These are phyloP conservation scores for Psidium guajava DNA, from an alignment of 345 rosid species.

Conservation along the genomic window DNA sequence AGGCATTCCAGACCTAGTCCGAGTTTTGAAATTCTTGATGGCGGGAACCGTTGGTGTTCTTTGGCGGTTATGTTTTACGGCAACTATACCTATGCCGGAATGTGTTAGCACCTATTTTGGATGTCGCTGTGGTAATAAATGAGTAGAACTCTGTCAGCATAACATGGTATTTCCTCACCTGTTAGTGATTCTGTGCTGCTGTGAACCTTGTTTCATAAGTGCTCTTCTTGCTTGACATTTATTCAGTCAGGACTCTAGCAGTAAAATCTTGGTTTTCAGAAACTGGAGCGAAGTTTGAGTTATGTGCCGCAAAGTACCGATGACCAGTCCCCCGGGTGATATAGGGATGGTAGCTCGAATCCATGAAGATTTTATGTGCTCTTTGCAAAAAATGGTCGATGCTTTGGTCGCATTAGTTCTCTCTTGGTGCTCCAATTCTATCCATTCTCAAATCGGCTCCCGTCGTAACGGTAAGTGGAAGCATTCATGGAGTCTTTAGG, in stretches of 20 bases:
- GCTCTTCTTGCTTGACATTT: neutral
- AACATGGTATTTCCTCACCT: neutral
- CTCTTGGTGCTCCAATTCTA: neutral
- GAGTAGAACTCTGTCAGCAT: neutral
- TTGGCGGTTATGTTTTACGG: neutral
- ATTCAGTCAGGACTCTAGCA: neutral
- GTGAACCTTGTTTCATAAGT: neutral
- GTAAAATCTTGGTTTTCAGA: neutral
- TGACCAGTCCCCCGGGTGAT: neutral
- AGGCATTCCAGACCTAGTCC: neutral
- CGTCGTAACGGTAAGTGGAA: neutral
- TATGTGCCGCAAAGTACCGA: neutral
- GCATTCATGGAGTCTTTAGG: neutral
- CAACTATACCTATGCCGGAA: neutral
- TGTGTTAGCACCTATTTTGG: neutral
- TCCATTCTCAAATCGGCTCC: neutral
- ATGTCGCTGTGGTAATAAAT: neutral
- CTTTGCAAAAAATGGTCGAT: neutral
- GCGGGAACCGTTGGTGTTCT: neutral
- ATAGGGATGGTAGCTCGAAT: neutral
- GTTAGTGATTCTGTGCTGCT: neutral
- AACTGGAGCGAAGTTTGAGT: neutral
- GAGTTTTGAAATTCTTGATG: neutral
- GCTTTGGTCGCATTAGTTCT: neutral
- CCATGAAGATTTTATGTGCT: neutral